Percentiles rank a stretch among this genome's conserved stretches.
Evolutionary conservation across 768 basidiomycete species (phyloP).

Genomic region (Boletales sp.): DNA sequence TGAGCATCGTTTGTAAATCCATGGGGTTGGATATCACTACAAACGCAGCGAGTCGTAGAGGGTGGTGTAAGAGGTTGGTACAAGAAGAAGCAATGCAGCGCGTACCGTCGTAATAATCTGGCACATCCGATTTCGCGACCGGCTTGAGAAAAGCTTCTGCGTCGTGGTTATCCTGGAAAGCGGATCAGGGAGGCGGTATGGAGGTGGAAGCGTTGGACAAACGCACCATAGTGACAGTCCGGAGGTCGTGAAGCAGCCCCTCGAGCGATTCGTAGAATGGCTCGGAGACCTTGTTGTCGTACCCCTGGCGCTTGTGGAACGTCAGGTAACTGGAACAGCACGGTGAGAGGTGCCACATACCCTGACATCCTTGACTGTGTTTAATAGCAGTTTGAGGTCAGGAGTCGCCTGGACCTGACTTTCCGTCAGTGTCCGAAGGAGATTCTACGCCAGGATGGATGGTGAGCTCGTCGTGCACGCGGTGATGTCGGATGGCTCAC

Average conservation of each 20-base stretch:
- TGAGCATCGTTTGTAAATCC: conserved; percentile 91
- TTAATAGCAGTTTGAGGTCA: conserved; percentile 79
- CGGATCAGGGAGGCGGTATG: conserved; percentile 25
- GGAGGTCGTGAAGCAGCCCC: conserved; percentile 80
- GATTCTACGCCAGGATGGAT: conserved; percentile 53
- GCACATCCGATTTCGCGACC: conserved; percentile 83
- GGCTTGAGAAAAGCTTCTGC: conserved; percentile 93
- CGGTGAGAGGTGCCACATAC: conserved; percentile 47
- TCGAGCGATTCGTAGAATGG: conserved; percentile 95
- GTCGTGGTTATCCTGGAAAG: conserved; percentile 73
- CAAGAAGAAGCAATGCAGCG: conserved; percentile 7
- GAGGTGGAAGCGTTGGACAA: conserved; percentile 12
- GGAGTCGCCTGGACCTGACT: conserved; percentile 62
- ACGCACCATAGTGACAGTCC: conserved; percentile 64
- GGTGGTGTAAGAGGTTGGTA: conserved; percentile 2
- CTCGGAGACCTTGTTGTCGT: conserved; percentile 74
- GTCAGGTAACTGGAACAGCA: conserved; percentile 18
- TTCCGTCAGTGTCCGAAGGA: conserved; percentile 82
- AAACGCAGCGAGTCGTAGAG: background rate
- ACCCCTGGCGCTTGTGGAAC: conserved; percentile 38
- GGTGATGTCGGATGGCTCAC: conserved; percentile 2
- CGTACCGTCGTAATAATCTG: conserved; percentile 91
- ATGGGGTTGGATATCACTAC: conserved; percentile 91
- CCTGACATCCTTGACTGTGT: conserved; percentile 82
- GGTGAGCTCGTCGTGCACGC: background rate